phyloP scores from a whole-genome alignment of 768 basidiomycete species.

The Imleria badia region DNA sequence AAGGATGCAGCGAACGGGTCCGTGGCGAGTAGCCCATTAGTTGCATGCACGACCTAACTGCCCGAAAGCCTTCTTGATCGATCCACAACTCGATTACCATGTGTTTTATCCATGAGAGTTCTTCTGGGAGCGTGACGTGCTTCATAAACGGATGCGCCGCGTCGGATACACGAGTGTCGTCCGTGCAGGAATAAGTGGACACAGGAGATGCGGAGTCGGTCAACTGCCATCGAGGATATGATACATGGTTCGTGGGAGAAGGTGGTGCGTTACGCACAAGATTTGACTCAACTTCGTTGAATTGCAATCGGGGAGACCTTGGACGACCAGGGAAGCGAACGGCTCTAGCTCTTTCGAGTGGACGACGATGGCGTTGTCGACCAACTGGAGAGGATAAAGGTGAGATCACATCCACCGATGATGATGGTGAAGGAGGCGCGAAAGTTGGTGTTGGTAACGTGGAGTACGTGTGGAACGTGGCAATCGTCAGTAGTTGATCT shows the following conservation, averaged over 20 bases:
- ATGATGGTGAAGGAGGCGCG: conserved; percentile 30
- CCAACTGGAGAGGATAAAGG: conserved; percentile 20
- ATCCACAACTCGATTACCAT: conserved; percentile 63
- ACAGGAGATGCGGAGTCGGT: conserved; percentile 3
- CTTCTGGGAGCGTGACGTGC: conserved; percentile 32
- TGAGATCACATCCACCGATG: conserved; percentile 26
- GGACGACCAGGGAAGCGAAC: conserved; percentile 30
- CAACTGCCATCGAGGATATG: conserved; percentile 15
- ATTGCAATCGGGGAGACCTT: conserved; percentile 24
- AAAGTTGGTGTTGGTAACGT: conserved; percentile 28
- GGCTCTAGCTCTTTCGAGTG: conserved; percentile 33
- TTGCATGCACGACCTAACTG: conserved; percentile 56
- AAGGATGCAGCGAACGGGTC: conserved; percentile 29
- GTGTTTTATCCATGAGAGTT: conserved; percentile 54
- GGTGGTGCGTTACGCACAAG: background rate
- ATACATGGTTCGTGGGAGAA: conserved; percentile 3
- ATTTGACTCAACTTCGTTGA: conserved; percentile 12
- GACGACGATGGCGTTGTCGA: conserved; percentile 28
- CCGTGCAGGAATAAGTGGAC: conserved; percentile 5
- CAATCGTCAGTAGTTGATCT: conserved; percentile 15
- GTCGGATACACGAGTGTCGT: conserved; percentile 2
- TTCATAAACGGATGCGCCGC: conserved; percentile 11
- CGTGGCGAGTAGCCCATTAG: conserved; percentile 51
- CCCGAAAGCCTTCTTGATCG: conserved; percentile 83
- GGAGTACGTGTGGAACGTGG: conserved; percentile 27